Evolutionary conservation across 177 flowering plant species (phyloP), one percentile per base, ranked within the genome.

Genomic region (Vitis hybrid): DNA sequence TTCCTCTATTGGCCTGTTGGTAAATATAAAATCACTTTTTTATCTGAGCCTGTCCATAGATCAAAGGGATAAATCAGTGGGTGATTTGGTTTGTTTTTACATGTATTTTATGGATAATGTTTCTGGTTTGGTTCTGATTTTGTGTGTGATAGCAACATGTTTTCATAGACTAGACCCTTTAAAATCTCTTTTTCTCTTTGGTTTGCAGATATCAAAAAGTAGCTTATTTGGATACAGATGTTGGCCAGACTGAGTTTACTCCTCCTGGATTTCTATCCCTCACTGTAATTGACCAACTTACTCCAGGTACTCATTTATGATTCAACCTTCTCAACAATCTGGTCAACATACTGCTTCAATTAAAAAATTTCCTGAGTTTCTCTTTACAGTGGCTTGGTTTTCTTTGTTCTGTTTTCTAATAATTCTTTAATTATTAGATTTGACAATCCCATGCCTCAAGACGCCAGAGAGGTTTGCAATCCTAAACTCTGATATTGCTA

Each of bases 221-320:
- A 2, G 97, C 86, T 70, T 96, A 90, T 66, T 80, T 96, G 84
- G 99, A 96, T 70, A 87, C 98, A 3, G 99, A 96, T 79, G 94
- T 92, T 70, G 99, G 99, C 66, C 98, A 96, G 76, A 74, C 98
- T 1, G 99, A 93, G 81, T 96, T 93, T 72, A 92, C 97, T 51
- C 79, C 97, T 56, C 97, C 99, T 40, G 99, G 98, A 65, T 87
- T 88, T 70, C 82, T 93, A 2, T 90, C 99, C 12, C 87, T 96
- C 30, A 86, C 83, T 65, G 70, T 89, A 27, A 79, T 93, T 67
- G 89, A 93, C 71, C 74, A 78, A 73, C 64, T 70, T 62, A 87
- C 85, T 66, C 85, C 91, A 72, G 98, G 98, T 89, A 81, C 16
- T 56, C 49, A 2, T 50, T 52, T 69, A 30, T 32, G 10, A 46